phyloP scores from a whole-genome alignment of 129 eudicot species.

The Gnaphalium uliginosum region DNA sequence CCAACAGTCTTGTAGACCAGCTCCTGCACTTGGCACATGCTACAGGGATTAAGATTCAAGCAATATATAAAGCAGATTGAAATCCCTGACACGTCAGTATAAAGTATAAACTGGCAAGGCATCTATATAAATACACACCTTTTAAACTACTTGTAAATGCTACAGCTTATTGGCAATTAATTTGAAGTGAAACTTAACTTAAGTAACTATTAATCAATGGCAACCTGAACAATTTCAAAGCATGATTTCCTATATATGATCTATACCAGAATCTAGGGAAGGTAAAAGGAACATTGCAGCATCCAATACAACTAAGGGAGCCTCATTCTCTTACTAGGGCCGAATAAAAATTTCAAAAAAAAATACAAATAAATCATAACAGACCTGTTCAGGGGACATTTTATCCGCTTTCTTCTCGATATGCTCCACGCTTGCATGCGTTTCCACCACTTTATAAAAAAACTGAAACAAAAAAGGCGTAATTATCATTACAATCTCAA shows the following conservation, averaged over 20 bases:
- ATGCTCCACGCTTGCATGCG: slow-evolving; percentile 46
- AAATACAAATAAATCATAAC: neutral
- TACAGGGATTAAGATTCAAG: slow-evolving; percentile 17
- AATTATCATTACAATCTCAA: neutral
- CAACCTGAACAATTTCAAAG: neutral
- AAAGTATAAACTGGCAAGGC: neutral
- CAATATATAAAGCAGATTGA: neutral
- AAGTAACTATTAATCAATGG: neutral
- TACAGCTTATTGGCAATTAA: no score
- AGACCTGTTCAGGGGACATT: slow-evolving; percentile 85
- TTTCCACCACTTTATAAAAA: slow-evolving; percentile 54
- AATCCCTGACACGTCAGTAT: neutral
- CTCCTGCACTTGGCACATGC: slow-evolving; percentile 62
- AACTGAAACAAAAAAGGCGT: slow-evolving; percentile 44
- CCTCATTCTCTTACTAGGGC: neutral
- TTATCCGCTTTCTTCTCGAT: slow-evolving; percentile 44
- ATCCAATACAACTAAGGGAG: neutral
- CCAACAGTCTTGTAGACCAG: slow-evolving; percentile 76
- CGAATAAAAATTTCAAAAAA: neutral
- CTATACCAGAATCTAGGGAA: neutral
- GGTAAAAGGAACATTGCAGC: neutral
- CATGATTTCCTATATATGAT: neutral
- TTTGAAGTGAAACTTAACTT: no score
- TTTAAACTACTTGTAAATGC: no score
- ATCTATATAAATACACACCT: neutral